Conservation (phyloP, 495 filamentous ascomycete species). For the Daldinia loculata region DNA sequence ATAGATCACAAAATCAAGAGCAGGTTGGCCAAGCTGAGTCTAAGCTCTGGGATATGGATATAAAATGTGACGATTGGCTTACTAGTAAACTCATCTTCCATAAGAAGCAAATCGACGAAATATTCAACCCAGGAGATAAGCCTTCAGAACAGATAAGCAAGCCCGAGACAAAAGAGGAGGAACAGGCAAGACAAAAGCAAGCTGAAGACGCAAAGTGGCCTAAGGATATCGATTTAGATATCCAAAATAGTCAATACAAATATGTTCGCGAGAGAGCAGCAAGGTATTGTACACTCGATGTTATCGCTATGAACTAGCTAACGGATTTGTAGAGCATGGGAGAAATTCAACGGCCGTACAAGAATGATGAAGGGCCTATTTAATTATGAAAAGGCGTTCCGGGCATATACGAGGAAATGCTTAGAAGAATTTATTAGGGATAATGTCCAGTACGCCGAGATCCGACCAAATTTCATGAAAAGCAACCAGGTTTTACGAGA, state of each 20-base stretch:
- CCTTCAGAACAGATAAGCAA: background rate
- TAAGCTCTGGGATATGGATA: constrained; percentile 28
- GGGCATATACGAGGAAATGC: constrained; percentile 55
- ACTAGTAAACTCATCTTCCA: constrained; percentile 59
- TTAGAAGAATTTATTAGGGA: constrained; percentile 61
- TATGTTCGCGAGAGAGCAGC: constrained; percentile 32
- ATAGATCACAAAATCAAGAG: constrained; percentile 8
- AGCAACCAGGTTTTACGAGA: constrained; percentile 61
- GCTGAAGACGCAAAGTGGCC: constrained; percentile 26
- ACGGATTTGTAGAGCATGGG: constrained; percentile 56
- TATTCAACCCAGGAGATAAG: constrained; percentile 21
- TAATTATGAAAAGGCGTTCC: constrained; percentile 63
- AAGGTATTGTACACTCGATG: constrained; percentile 17
- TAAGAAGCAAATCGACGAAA: constrained; percentile 54
- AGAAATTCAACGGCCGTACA: constrained; percentile 62
- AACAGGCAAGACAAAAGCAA: constrained; percentile 22
- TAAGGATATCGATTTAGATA: constrained; percentile 27
- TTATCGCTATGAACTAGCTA: constrained; percentile 4
- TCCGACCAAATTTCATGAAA: constrained; percentile 65
- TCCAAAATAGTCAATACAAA: constrained; percentile 30
- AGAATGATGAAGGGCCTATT: constrained; percentile 70
- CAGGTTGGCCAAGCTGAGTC: constrained; percentile 4
- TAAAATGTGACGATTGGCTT: constrained; percentile 54
- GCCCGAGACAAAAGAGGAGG: constrained; percentile 25
- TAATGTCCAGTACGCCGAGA: constrained; percentile 67